Base-by-base conservation (phyloP, 2,329 filamentous ascomycete species). In the Moelleriella libera region DNA sequence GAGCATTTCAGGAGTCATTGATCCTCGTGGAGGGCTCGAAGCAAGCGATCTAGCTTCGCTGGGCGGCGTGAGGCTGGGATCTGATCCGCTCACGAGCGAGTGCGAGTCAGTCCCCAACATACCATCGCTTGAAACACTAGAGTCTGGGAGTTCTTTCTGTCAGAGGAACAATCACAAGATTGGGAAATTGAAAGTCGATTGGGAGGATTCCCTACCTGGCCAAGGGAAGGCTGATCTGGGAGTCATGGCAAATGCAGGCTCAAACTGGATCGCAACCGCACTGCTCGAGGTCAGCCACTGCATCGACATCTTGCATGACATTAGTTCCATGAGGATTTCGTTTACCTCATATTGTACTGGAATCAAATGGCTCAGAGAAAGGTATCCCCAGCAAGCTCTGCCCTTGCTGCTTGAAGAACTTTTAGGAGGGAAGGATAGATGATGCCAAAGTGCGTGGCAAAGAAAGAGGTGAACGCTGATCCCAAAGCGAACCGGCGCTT, bases 1-100 rank as follows among this genome's bases (percentile, higher is more conserved):
- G 52, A 78, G 72, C 59, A 81, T 76, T 57, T 81, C 76, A 6
- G 75, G 65, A 5, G 75, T 77, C 57, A 80, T 67, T 39, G 64
- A 66, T 43, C 64, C 63, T 51, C 72, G 69, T 5, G 76, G 75
- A 30, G 78, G 77, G 61, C 78, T 82, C 28, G 71, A 72, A 40
- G 76, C 78, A 44, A 72, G 62, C 28, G 75, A 78, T 61, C 72
- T 67, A 30, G 74, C 68, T 39, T 63, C 63, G 48, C 63, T 68
- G 29, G 71, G 70, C 37, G 74, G 71, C 28, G 72, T 74, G 44
- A 75, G 60, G 60, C 71, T 76, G 50, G 67, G 62, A 48, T 76
- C 75, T 29, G 74, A 72, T 44, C 60, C 55, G 47, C 64, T 60
- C 39, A 64, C 62, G 57, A 77, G 68, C n/a, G 68, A 65, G 42